Conservation (phyloP, 805 yeast species). For the Candida xyloterini region DNA sequence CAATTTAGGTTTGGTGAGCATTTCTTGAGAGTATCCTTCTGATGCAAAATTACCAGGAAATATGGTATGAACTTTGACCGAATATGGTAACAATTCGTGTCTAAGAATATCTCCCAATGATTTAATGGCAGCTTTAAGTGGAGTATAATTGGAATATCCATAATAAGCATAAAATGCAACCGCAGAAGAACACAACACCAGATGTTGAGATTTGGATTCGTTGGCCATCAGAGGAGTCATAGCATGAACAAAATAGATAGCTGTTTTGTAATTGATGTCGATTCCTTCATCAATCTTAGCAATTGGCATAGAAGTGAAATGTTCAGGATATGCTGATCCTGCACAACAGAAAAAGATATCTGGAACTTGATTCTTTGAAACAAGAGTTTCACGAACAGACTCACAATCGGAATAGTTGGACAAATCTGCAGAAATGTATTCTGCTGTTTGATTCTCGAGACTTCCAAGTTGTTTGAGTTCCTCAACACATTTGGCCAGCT, state of each 20-base stretch:
- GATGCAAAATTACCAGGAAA: constrained; percentile 88
- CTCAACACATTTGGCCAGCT: constrained; percentile 48
- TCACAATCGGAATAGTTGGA: constrained; percentile 52
- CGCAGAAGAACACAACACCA: constrained; percentile 69
- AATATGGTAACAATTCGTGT: constrained; percentile 72
- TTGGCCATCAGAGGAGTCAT: constrained; percentile 42
- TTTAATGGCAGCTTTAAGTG: constrained; percentile 79
- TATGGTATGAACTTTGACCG: constrained; percentile 67
- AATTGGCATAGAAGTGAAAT: constrained; percentile 65
- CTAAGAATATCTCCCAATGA: constrained; percentile 73
- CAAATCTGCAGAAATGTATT: constrained; percentile 62
- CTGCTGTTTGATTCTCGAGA: constrained; percentile 32
- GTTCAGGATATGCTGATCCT: constrained; percentile 77
- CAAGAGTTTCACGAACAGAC: constrained; percentile 36
- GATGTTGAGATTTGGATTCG: constrained; percentile 39
- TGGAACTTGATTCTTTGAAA: constrained; percentile 38
- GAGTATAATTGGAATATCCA: constrained; percentile 90
- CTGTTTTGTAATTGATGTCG: constrained; percentile 66
- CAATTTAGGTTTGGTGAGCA: constrained; percentile 79
- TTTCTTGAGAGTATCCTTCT: constrained; percentile 83
- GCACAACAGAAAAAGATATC: constrained; percentile 85
- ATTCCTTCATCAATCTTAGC: constrained; percentile 61
- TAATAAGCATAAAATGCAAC: constrained; percentile 83
- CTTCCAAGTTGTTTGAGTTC: constrained; percentile 37
- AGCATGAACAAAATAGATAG: constrained; percentile 68